These are phyloP conservation scores for Gonium pectorale DNA, from an alignment of 139 green algal genomes.

Conservation along the genomic window DNA sequence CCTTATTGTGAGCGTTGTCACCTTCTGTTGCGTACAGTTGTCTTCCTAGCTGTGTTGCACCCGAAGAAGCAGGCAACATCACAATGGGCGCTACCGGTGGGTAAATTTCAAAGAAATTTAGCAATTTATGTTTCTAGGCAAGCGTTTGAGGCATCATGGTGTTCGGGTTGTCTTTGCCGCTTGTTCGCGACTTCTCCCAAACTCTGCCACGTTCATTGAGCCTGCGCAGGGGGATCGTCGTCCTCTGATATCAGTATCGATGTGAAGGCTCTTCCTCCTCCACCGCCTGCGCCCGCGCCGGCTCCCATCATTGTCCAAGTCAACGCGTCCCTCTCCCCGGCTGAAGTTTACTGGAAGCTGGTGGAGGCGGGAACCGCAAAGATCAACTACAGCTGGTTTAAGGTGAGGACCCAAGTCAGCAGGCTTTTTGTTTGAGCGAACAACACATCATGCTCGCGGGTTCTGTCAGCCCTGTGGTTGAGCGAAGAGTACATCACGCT, in stretches of 20 bases:
- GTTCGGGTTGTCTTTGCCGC: background rate
- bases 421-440: too few species aligned
- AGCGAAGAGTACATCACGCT: too few species aligned
- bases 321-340: background rate
- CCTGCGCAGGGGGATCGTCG: background rate
- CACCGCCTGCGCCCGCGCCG: too few species aligned
- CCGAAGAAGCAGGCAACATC: too few species aligned
- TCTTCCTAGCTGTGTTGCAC: too few species aligned
- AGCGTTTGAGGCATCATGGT: background rate
- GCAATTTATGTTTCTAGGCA: background rate
- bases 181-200: background rate
- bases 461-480: too few species aligned
- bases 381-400: slow-evolving; percentile 10
- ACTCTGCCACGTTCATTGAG: too few species aligned
- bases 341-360: background rate
- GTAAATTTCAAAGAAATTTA: background rate
- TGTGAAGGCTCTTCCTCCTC: background rate
- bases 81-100: background rate
- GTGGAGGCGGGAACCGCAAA: background rate
- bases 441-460: too few species aligned
- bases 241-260: background rate
- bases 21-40: too few species aligned
- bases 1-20: too few species aligned
- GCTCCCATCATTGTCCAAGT: background rate
- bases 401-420: too few species aligned